These are phyloP conservation scores for Fusarium luffae DNA, from an alignment of 2,329 filamentous ascomycete genomes.

Conservation along the genomic window DNA sequence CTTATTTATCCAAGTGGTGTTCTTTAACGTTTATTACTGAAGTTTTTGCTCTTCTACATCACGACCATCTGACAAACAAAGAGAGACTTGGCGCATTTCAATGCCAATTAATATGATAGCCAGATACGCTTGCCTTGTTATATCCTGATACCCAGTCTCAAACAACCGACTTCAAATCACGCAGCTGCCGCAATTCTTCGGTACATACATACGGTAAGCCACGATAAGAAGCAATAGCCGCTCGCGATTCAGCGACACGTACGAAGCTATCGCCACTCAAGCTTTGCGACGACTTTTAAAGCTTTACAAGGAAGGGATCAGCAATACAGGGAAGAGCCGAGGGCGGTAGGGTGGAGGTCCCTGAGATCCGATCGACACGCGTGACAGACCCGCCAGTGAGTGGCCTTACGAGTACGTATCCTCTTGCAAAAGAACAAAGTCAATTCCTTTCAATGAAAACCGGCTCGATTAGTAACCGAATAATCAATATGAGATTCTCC, in stretches of 20 bases:
- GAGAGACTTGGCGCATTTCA: background rate
- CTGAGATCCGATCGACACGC: conserved; percentile 48
- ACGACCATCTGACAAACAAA: background rate
- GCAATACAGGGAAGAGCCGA: conserved; percentile 39
- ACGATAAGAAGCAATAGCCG: conserved; percentile 22
- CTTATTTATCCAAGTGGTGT: background rate
- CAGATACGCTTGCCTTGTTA: background rate
- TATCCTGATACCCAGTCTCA: background rate
- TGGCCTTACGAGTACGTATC: conserved; percentile 20
- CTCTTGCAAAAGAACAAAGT: conserved; percentile 28
- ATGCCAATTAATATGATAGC: background rate
- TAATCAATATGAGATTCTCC: background rate
- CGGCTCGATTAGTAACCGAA: conserved; percentile 2
- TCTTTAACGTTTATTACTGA: background rate
- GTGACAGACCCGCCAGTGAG: conserved; percentile 36
- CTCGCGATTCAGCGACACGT: conserved; percentile 24
- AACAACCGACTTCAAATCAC: background rate
- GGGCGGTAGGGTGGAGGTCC: conserved; percentile 43
- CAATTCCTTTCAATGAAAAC: conserved; percentile 35
- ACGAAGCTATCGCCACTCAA: conserved; percentile 39
- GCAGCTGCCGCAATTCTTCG: background rate
- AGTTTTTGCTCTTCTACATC: background rate
- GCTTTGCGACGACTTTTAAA: conserved; percentile 19
- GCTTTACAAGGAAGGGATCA: conserved; percentile 36
- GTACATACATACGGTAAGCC: background rate